A percentile compares a stretch with the other conserved stretches of the same genome.
Evolutionary conservation across 768 basidiomycete species (phyloP).

Genomic region (Russula vinacea): DNA sequence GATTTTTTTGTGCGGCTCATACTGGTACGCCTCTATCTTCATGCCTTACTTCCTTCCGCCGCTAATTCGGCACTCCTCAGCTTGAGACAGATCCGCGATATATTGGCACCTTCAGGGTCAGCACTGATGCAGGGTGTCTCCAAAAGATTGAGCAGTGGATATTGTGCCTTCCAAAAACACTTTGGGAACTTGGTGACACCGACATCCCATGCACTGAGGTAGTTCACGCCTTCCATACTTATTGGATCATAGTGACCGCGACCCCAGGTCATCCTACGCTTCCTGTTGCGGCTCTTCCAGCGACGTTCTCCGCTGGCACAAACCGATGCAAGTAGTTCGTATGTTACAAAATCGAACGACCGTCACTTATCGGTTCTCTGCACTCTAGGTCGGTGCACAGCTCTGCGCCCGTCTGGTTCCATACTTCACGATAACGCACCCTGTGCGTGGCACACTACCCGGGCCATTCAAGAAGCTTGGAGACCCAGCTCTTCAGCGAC

Average conservation of each 20-base stretch:
- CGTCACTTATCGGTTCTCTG: constrained; percentile 22
- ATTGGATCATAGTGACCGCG: neutral
- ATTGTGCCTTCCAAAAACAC: constrained; percentile 65
- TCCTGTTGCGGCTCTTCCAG: constrained; percentile 61
- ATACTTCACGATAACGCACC: constrained; percentile 76
- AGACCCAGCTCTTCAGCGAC: constrained; percentile 43
- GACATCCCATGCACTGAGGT: constrained; percentile 64
- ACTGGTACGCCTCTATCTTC: constrained; percentile 48
- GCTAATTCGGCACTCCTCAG: constrained; percentile 38
- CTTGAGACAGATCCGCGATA: constrained; percentile 58
- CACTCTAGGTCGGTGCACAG: constrained; percentile 44
- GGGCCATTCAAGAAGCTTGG: constrained; percentile 81
- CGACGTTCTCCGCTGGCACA: constrained; percentile 48
- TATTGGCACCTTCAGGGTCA: constrained; percentile 46
- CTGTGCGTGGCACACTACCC: constrained; percentile 63
- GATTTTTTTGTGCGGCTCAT: constrained; percentile 72
- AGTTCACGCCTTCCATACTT: neutral
- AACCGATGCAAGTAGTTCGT: constrained; percentile 42
- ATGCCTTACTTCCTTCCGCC: neutral
- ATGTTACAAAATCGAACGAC: constrained; percentile 2
- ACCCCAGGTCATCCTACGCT: constrained; percentile 52
- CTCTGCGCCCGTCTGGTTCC: constrained; percentile 63
- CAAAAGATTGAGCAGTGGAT: constrained; percentile 61
- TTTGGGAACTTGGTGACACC: constrained; percentile 78
- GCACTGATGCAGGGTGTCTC: constrained; percentile 32